A percentile compares a stretch with the other conserved stretches of the same genome.
phyloP scores from a whole-genome alignment of 345 rosid species.

The Excoecaria agallocha region DNA sequence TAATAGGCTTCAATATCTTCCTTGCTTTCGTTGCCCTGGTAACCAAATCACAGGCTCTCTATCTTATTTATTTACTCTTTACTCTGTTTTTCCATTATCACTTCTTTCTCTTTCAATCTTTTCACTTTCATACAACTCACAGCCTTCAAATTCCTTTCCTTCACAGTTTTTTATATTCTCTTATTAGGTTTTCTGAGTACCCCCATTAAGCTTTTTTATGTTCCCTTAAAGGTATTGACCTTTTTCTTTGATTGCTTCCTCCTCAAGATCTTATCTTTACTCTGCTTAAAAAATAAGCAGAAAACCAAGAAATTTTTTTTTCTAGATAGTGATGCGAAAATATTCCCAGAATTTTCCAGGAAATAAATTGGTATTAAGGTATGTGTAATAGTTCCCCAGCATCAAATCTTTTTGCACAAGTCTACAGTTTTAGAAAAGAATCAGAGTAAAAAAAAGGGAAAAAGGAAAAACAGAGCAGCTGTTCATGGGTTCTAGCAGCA shows the following conservation, averaged over 20 bases:
- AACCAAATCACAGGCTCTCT: constrained; percentile 19
- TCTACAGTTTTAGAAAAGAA: constrained; percentile 8
- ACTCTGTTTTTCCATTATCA: constrained; percentile 1
- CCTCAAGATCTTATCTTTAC: constrained; percentile 70
- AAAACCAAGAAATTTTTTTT: constrained; percentile 2
- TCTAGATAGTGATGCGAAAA: constrained; percentile 38
- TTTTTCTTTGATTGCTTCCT: constrained; percentile 49
- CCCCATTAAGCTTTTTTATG: constrained; percentile 9
- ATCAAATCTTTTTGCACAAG: constrained; percentile 21
- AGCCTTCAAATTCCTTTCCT: constrained; percentile 9
- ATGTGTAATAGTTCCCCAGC: constrained; percentile 26
- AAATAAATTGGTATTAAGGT: constrained; percentile 15
- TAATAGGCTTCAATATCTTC: constrained; percentile 32
- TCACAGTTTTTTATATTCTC: neutral
- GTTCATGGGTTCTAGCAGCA: constrained; percentile 61
- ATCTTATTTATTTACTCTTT: too few relatives aligned
- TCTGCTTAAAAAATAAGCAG: constrained; percentile 68
- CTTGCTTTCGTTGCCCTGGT: constrained; percentile 40
- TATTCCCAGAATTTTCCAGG: constrained; percentile 33
- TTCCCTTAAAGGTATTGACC: constrained; percentile 12
- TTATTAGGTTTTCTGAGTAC: neutral
- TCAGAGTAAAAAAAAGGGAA: neutral
- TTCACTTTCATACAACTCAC: neutral
- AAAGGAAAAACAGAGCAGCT: neutral
- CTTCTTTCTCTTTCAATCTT: constrained; percentile 11